Conservation (phyloP, 768 basidiomycete species). For the Coprinopsis sp. region DNA sequence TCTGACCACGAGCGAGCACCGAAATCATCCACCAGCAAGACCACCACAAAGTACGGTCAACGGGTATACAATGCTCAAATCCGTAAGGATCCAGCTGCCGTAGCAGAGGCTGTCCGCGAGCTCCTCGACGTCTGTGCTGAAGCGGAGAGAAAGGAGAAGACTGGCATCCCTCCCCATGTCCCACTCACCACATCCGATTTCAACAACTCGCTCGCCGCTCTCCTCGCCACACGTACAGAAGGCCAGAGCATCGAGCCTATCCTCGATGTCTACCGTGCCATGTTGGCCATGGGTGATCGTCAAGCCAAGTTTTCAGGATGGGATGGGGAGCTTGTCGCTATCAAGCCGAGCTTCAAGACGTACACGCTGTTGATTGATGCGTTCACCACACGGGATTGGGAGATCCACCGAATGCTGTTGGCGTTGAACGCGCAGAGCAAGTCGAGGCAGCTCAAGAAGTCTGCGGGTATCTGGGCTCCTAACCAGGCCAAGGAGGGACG, state of each 20-base stretch:
- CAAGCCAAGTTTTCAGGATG: conserved; percentile 33
- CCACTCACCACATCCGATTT: conserved; percentile 34
- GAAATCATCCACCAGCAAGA: neutral
- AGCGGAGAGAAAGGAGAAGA: too few relatives aligned
- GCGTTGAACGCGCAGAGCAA: conserved; percentile 35
- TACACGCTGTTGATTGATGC: conserved; percentile 58
- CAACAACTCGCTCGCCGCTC: conserved; percentile 56
- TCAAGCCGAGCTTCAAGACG: conserved; percentile 60
- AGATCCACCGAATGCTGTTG: conserved; percentile 46
- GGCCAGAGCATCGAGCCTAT: conserved; percentile 56
- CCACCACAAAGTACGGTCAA: neutral
- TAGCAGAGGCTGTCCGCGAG: neutral
- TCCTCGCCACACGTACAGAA: conserved; percentile 39
- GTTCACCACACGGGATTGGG: conserved; percentile 62
- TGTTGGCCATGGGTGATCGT: too few relatives aligned
- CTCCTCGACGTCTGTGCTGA: neutral
- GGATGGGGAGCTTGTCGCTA: neutral
- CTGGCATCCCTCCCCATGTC: too few relatives aligned
- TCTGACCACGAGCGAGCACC: neutral
- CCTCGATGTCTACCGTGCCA: conserved; percentile 65
- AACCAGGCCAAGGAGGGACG: neutral
- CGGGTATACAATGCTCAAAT: neutral
- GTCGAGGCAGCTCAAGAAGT: neutral
- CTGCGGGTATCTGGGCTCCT: neutral
- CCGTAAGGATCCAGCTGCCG: neutral